Base-by-base conservation (phyloP, 2,329 filamentous ascomycete species). In the Scortechinia acanthostroma region DNA sequence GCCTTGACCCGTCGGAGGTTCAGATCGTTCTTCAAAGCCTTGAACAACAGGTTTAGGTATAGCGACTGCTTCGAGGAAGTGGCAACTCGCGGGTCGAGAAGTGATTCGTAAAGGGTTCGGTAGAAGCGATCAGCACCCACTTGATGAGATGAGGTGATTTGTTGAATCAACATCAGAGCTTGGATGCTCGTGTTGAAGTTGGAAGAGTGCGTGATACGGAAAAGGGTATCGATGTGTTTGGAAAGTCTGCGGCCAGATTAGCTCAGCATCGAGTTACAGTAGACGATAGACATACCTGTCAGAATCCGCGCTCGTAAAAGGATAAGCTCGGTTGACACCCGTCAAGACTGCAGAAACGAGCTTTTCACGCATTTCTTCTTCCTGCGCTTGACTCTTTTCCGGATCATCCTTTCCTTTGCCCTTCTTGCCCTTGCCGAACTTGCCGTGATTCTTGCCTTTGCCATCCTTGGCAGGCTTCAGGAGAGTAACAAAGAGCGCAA, bases 181-280 rank as follows among this genome's bases (percentile, higher is more conserved):
- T 98, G 93, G 28, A 98, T 88, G 59, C 90, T 93, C 1, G 93
- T 98, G 67, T 97, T 98, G 76, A 98, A 97, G 64, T 98, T 98
- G 46, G 91, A 89, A 1, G 91, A 97, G 65, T 98, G 93, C 0
- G 93, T 95, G 56, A 98, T 93, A 55, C 82, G 84, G 75, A 96
- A 98, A 21, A 98, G 76, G 2, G 91, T 96, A 59, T 97, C 86
- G 47, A 98, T 78, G 58, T 98, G 91, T 49, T 21, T 40, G 25
- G 10, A 58, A 50, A 51, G 40, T 43, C 4, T 43, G 22, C 13
- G 3, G 35, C 43, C 6, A 44, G 14, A 40, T 42, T 10, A 42
- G 16, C n/a, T 48, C 22, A 6, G n/a, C 4, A 42, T 13, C 16
- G 25, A 22, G 17, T 16, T 22, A 30, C 50, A 21, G 16, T 10